phyloP scores from a whole-genome alignment of 306 rosid genomes.

The Morella rubra region DNA sequence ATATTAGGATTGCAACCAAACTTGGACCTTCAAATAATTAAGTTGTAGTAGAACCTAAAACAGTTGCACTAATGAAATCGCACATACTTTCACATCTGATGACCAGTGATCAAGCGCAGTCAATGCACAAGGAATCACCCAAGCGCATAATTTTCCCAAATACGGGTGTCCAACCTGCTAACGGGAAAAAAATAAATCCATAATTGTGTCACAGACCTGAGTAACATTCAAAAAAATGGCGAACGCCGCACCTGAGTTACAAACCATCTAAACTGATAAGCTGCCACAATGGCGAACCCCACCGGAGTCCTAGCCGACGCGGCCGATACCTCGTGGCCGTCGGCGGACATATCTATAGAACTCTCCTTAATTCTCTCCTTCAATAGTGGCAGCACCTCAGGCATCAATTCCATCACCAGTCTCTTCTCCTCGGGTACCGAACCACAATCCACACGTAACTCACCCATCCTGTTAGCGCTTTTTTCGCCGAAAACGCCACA shows the following conservation, averaged over 20 bases:
- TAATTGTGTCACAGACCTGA: constrained; percentile 4
- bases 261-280: constrained; percentile 88
- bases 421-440: constrained; percentile 47
- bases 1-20: neutral
- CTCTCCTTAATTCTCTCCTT: constrained; percentile 74
- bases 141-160: constrained; percentile 64
- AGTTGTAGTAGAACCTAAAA: neutral
- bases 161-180: constrained; percentile 72
- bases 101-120: constrained; percentile 95
- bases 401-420: constrained; percentile 61
- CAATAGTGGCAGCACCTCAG: constrained; percentile 57
- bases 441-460: constrained; percentile 45
- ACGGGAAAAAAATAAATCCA: constrained; percentile 26
- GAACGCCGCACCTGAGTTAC: constrained; percentile 64
- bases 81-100: constrained; percentile 80
- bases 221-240: neutral
- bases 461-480: constrained; percentile 34
- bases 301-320: constrained; percentile 81
- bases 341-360: constrained; percentile 62
- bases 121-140: constrained; percentile 85
- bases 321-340: constrained; percentile 64
- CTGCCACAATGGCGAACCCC: constrained; percentile 68
- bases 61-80: neutral
- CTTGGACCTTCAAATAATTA: neutral
- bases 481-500: constrained; percentile 23